Conservation (phyloP, 2,329 filamentous ascomycete species). For the Fusarium setosum region DNA sequence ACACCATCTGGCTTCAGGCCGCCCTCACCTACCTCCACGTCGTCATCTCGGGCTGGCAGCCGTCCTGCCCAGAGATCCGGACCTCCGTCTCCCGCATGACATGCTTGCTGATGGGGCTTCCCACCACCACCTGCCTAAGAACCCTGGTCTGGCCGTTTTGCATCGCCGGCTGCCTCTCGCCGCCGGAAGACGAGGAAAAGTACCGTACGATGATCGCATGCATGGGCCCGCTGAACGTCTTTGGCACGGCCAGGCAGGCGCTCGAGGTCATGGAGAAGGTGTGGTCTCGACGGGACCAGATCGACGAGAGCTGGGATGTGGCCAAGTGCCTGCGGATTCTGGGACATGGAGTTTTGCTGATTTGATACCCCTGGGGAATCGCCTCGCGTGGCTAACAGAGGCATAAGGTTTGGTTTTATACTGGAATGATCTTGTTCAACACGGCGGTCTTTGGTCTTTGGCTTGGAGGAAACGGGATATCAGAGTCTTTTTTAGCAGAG, state of each 20-base stretch:
- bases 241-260: slow-evolving; percentile 58
- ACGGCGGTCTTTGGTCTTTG: no score
- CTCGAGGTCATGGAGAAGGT: slow-evolving; percentile 59
- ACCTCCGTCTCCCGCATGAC: slow-evolving; percentile 47
- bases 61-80: slow-evolving; percentile 55
- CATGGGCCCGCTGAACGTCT: slow-evolving; percentile 57
- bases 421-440: neutral
- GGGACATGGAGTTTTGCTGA: slow-evolving; percentile 53
- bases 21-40: slow-evolving; percentile 60
- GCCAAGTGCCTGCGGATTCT: slow-evolving; percentile 55
- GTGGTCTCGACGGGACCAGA: slow-evolving; percentile 53
- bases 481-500: neutral
- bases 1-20: slow-evolving; percentile 61
- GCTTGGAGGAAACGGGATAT: neutral
- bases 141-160: slow-evolving; percentile 56
- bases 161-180: slow-evolving; percentile 54
- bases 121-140: slow-evolving; percentile 46
- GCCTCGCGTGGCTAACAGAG: neutral
- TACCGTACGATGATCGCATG: slow-evolving; percentile 54
- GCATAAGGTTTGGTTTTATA: neutral
- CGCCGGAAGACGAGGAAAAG: slow-evolving; percentile 53
- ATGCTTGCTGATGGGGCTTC: slow-evolving; percentile 48
- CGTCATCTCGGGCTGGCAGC: slow-evolving; percentile 64
- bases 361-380: slow-evolving; percentile 45
- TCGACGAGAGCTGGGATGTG: slow-evolving; percentile 58